A percentile compares a stretch with the other conserved stretches of the same genome.
Conservation (phyloP, 208 protist species). For the Leishmania guyanensis region DNA sequence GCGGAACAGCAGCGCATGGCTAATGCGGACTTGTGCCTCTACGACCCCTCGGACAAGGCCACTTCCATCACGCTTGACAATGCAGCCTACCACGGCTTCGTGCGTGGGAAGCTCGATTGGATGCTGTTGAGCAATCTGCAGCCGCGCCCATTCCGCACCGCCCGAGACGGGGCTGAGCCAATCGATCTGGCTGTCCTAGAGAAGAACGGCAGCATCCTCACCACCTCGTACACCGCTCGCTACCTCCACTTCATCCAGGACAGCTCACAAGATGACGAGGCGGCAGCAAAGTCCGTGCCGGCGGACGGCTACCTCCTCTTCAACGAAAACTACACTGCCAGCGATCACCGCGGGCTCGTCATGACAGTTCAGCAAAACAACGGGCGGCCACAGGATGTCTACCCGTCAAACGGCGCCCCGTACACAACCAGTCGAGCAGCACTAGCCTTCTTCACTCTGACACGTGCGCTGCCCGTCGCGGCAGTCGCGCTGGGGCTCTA, state of each 20-base stretch:
- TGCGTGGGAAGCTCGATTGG: slow-evolving; percentile 80
- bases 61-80: slow-evolving; percentile 68
- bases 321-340: slow-evolving; percentile 65
- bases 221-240: slow-evolving; percentile 21
- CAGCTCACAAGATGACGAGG: slow-evolving; percentile 13
- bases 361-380: slow-evolving; percentile 56
- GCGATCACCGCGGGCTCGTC: slow-evolving; percentile 73
- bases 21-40: slow-evolving; percentile 67
- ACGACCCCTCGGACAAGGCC: slow-evolving; percentile 70
- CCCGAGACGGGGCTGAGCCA: slow-evolving; percentile 26
- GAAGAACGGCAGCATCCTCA: slow-evolving; percentile 28
- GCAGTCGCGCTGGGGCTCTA: slow-evolving; percentile 27
- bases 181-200: slow-evolving; percentile 36
- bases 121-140: slow-evolving; percentile 71
- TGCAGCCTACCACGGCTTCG: slow-evolving; percentile 60
- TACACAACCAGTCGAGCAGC: slow-evolving; percentile 42
- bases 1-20: slow-evolving; percentile 36
- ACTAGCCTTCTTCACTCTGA: slow-evolving; percentile 37
- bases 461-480: slow-evolving; percentile 28
- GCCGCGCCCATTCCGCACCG: slow-evolving; percentile 22
- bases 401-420: slow-evolving; percentile 46
- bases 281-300: slow-evolving; percentile 20
- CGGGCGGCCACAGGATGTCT: slow-evolving; percentile 36
- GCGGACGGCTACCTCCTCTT: slow-evolving; percentile 71
- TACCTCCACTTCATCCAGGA: slow-evolving; percentile 31